Percentiles rank a stretch among this genome's conserved stretches.
phyloP scores from a whole-genome alignment of 2,329 filamentous ascomycete genomes.

The Pyrenophora teres region DNA sequence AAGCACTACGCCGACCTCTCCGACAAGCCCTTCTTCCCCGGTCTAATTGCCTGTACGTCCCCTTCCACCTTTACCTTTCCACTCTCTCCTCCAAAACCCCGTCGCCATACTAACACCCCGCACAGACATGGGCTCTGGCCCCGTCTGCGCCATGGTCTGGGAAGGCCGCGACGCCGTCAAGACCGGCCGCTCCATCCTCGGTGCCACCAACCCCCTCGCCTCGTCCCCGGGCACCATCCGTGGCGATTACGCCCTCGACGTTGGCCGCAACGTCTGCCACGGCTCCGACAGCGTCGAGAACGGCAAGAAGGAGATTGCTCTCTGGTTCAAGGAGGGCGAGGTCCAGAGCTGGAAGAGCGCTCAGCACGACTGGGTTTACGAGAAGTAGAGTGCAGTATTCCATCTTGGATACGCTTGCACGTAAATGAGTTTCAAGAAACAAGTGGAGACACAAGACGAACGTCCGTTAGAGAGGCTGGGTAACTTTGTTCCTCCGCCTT shows the following conservation, averaged over 20 bases:
- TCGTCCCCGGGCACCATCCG: slow-evolving; percentile 98
- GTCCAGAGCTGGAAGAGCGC: slow-evolving; percentile 82
- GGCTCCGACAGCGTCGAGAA: slow-evolving; percentile 98
- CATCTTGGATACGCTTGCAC: too few relatives aligned
- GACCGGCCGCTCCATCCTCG: slow-evolving; percentile 94
- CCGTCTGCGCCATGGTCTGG: slow-evolving; percentile 99
- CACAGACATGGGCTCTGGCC: slow-evolving; percentile 92
- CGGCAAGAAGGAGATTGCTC: slow-evolving; percentile 98
- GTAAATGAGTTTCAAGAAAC: background rate
- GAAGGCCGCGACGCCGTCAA: slow-evolving; percentile 98
- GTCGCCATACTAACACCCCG: slow-evolving; percentile 8
- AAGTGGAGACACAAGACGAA: too few relatives aligned
- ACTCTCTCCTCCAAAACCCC: background rate
- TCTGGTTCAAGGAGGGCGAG: slow-evolving; percentile 95
- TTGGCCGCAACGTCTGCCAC: slow-evolving; percentile 99
- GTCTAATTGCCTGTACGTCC: slow-evolving; percentile 83
- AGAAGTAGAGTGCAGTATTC: slow-evolving; percentile 62
- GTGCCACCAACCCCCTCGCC: slow-evolving; percentile 97
- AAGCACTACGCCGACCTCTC: slow-evolving; percentile 93
- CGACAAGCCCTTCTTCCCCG: slow-evolving; percentile 95
- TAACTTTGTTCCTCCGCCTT: too few relatives aligned
- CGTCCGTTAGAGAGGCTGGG: too few relatives aligned
- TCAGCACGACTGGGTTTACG: slow-evolving; percentile 94
- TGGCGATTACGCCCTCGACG: slow-evolving; percentile 85
- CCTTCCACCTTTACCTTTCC: background rate